phyloP scores from a whole-genome alignment of 306 rosid genomes.

The Herpetospermum pedunculosum region DNA sequence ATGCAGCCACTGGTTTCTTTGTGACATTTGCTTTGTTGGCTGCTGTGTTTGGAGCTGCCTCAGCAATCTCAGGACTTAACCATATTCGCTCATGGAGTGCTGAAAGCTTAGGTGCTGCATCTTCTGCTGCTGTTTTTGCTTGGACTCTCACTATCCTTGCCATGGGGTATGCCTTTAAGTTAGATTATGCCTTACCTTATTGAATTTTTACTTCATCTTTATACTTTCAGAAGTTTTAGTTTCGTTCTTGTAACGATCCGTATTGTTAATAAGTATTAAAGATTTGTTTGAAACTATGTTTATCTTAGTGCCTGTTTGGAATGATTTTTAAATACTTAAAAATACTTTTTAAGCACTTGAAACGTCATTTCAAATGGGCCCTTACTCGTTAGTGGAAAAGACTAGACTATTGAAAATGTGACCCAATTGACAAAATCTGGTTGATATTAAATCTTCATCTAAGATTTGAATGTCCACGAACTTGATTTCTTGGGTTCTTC shows the following conservation, averaged over 20 bases:
- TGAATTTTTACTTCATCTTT: neutral
- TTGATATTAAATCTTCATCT: neutral
- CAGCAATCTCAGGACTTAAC: conserved; percentile 50
- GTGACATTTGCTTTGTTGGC: conserved; percentile 75
- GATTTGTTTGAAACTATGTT: no score
- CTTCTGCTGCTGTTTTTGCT: conserved; percentile 61
- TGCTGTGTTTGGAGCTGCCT: conserved; percentile 78
- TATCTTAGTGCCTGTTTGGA: no score
- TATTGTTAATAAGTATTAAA: no score
- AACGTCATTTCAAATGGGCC: no score
- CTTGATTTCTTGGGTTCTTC: neutral
- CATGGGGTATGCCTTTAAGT: conserved; percentile 78
- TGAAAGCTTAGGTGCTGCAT: conserved; percentile 80
- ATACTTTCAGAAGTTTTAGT: neutral
- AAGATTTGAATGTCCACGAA: neutral
- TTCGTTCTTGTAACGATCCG: neutral
- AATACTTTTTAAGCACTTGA: no score
- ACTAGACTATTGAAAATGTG: neutral
- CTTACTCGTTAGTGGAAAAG: no score
- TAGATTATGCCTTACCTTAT: no score
- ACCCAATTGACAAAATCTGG: neutral
- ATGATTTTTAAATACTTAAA: no score
- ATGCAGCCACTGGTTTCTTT: conserved; percentile 95
- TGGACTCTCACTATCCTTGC: conserved; percentile 93
- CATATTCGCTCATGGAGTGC: conserved; percentile 71